phyloP scores from a whole-genome alignment of 2,329 filamentous ascomycete species.

The Berkeleyomyces basicola region DNA sequence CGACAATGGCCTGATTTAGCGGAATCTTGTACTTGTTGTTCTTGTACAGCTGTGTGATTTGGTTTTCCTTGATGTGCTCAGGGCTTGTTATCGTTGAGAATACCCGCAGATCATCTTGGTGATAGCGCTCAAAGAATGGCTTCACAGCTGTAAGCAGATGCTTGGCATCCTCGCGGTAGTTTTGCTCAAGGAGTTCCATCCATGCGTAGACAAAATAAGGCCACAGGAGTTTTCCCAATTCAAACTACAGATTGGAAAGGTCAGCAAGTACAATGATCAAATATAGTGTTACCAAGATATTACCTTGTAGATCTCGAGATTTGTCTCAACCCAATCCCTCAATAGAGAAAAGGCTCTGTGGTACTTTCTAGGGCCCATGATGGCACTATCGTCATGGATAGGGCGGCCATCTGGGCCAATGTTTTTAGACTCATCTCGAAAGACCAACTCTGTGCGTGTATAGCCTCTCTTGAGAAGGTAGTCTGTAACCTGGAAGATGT shows the following conservation, averaged over 20 bases:
- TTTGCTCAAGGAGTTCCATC: slow-evolving; percentile 58
- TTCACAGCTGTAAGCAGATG: slow-evolving; percentile 56
- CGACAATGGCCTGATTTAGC: slow-evolving; percentile 70
- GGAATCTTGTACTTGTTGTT: slow-evolving; percentile 80
- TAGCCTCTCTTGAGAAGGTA: slow-evolving; percentile 95
- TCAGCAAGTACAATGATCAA: not conserved
- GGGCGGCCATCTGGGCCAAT: slow-evolving; percentile 68
- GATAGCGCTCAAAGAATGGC: slow-evolving; percentile 54
- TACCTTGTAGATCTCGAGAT: slow-evolving; percentile 86
- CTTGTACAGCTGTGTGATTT: slow-evolving; percentile 63
- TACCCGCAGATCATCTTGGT: slow-evolving; percentile 61
- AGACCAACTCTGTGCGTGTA: slow-evolving; percentile 77
- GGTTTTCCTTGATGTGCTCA: slow-evolving; percentile 61
- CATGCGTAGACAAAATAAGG: slow-evolving; percentile 90
- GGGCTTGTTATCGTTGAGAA: slow-evolving; percentile 61
- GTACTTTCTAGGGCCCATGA: slow-evolving; percentile 56
- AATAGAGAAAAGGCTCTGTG: slow-evolving; percentile 56
- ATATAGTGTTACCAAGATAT: slow-evolving; percentile 14
- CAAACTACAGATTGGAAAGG: slow-evolving; percentile 40
- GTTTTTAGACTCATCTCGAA: slow-evolving; percentile 76
- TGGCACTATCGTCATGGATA: slow-evolving; percentile 45
- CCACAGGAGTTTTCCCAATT: slow-evolving; percentile 78
- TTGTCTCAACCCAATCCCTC: slow-evolving; percentile 75
- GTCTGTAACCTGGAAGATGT: slow-evolving; percentile 51
- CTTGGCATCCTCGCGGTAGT: slow-evolving; percentile 55